These are phyloP conservation scores for Carallia pectinifolia DNA, from an alignment of 345 rosid species.

Conservation along the genomic window DNA sequence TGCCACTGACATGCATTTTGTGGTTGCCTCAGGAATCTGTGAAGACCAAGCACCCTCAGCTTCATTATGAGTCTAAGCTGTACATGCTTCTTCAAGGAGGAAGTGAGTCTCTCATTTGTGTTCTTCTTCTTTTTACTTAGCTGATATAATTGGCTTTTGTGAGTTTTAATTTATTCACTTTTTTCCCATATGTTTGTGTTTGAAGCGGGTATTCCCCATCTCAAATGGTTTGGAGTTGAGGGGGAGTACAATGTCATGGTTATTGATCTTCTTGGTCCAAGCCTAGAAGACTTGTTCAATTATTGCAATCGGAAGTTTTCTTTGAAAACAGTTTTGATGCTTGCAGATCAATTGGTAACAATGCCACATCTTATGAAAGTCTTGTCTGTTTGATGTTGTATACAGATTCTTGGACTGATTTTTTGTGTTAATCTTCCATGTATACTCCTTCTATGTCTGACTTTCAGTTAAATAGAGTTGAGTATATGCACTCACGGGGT, in stretches of 20 bases:
- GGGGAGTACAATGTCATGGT: constrained; percentile 80
- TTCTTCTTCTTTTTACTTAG: not conserved
- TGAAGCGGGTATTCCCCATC: constrained; percentile 77
- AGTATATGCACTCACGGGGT: constrained; percentile 66
- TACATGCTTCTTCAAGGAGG: constrained; percentile 91
- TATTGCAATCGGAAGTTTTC: constrained; percentile 70
- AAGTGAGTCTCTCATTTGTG: constrained; percentile 43
- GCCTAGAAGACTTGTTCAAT: constrained; percentile 80
- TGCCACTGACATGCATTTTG: constrained; percentile 2
- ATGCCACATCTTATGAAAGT: not conserved
- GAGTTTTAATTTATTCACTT: not conserved
- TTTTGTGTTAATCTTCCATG: constrained; percentile 4
- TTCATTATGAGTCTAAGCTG: constrained; percentile 77
- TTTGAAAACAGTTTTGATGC: constrained; percentile 80
- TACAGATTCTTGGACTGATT: not conserved
- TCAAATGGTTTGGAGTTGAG: constrained; percentile 84
- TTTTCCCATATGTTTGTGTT: constrained; percentile 5
- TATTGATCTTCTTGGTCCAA: constrained; percentile 87
- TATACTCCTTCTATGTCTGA: constrained; percentile 3
- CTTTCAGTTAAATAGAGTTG: constrained; percentile 71
- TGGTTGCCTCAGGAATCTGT: constrained; percentile 55
- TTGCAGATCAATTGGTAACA: constrained; percentile 80
- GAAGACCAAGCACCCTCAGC: constrained; percentile 86
- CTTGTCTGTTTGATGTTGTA: not conserved
- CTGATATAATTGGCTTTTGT: not conserved